Conservation (phyloP, 345 rosid genomes). For the Gossypium bickii region DNA sequence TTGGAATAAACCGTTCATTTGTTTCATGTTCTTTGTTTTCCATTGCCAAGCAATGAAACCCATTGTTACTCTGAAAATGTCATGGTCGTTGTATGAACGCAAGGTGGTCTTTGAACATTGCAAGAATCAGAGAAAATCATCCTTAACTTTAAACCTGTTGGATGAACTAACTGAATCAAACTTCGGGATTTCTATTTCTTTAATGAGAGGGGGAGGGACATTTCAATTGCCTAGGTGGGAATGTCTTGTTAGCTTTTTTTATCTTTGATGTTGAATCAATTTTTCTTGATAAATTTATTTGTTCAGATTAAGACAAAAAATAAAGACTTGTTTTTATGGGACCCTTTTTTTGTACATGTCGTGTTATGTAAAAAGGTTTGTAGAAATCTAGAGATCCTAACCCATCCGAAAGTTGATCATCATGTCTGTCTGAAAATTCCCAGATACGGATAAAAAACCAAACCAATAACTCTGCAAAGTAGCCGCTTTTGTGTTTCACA, state of each 20-base stretch:
- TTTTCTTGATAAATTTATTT: not conserved
- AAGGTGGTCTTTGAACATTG: not conserved
- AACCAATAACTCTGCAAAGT: not conserved
- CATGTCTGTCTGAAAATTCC: conserved; percentile 9
- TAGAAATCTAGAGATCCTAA: not conserved
- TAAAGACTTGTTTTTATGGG: not conserved
- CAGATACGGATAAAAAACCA: not conserved
- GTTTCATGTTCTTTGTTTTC: too few relatives aligned
- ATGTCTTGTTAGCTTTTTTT: not conserved
- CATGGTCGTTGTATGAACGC: not conserved
- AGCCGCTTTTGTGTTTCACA: not conserved
- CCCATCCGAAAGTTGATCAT: not conserved
- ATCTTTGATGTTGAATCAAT: too few relatives aligned
- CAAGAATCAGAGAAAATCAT: not conserved
- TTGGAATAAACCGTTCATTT: not conserved
- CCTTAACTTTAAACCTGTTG: not conserved
- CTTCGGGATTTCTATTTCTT: too few relatives aligned
- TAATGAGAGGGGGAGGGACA: not conserved
- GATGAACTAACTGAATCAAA: too few relatives aligned
- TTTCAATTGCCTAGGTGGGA: not conserved
- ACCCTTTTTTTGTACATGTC: not conserved
- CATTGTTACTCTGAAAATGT: not conserved
- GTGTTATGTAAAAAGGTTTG: not conserved
- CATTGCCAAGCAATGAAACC: not conserved
- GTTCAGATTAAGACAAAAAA: not conserved